Evolutionary conservation across 169 alveolate genomes (phyloP).

Genomic region (Eimeria acervulina): DNA sequence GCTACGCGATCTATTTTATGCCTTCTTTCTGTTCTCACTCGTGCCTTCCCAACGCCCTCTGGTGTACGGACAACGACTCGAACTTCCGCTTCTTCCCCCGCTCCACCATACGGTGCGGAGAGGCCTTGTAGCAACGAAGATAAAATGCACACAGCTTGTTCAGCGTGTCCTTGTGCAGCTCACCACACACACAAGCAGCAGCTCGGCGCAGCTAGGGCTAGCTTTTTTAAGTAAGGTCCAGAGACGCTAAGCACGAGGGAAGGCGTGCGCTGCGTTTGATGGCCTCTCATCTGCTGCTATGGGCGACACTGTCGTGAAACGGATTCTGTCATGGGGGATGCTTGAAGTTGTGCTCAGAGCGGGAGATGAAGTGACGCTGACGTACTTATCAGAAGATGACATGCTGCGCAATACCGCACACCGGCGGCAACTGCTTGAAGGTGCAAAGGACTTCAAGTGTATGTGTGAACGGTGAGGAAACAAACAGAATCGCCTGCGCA

Average conservation of each 20-base stretch:
- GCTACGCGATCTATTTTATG: slow-evolving; percentile 74
- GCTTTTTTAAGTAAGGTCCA: neutral
- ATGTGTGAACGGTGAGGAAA: slow-evolving; percentile 67
- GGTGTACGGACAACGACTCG: slow-evolving; percentile 74
- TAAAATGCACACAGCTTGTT: neutral
- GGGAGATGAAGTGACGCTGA: slow-evolving; percentile 81
- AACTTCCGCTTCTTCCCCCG: slow-evolving; percentile 74
- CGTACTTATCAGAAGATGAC: slow-evolving; percentile 76
- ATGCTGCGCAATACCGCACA: slow-evolving; percentile 61
- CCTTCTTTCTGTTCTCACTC: slow-evolving; percentile 82
- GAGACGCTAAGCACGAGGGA: neutral
- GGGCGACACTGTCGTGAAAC: neutral
- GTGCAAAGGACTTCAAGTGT: slow-evolving; percentile 76
- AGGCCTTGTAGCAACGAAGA: neutral
- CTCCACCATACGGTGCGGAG: slow-evolving; percentile 41
- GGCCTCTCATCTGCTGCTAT: neutral
- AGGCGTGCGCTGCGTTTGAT: neutral
- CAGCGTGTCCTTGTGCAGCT: neutral
- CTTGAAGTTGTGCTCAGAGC: neutral
- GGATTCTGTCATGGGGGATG: neutral
- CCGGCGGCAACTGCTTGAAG: slow-evolving; percentile 72
- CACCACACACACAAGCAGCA: neutral
- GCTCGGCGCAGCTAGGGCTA: neutral
- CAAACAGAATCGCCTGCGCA: neutral
- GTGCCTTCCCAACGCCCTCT: slow-evolving; percentile 81